Base-by-base conservation (phyloP, 75 land plant species). In the Selaginella tamariscina region DNA sequence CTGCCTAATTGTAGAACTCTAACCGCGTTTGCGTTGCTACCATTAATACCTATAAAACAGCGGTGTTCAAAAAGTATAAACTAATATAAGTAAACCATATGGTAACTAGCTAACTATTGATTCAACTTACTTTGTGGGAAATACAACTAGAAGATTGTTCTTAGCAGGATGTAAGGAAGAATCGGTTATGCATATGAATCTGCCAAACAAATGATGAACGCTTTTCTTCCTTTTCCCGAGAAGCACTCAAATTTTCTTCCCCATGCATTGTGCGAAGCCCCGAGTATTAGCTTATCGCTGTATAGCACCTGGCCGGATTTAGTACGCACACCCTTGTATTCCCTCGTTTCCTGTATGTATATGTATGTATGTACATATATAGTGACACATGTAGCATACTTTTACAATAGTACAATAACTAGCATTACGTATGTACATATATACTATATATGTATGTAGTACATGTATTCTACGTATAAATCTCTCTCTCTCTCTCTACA, bases 41-140 rank as follows among this genome's bases (percentile, higher is more conserved):
- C 67, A 57, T 32, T 56, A 55, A 91, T 73, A 33, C 87, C 97
- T 91, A 72, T 67, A 72, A 62, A 64, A 0, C 20, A 65, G 59
- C 27, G 27, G 31, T 66, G 27, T 18, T 27, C 9, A 26, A 27
- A 56, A 15, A 69, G 27, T 39, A 66, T 32, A 70, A 32, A 56
- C 59, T 29, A 31, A 76, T 0, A n/a, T 27, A 23, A 69, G 29
- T 5, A 0, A 57, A 29, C 1, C 22, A 23, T 11, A 56, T 33
- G 64, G 30, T 33, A n/a, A 65, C 8, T 65, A 13, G 26, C 0
- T 15, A 64, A 71, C 29, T 33, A 26, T 24, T 24, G 65, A 27
- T 39, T 24, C 29, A 22, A 28, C 96, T 82, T 80, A 94, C 98
- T 85, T 82, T 66, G 69, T 27, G 98, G 96, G 98, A 69, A 82